Conservation (phyloP, 1,139 yeast species). For the Entelexis paramagnoliae region DNA sequence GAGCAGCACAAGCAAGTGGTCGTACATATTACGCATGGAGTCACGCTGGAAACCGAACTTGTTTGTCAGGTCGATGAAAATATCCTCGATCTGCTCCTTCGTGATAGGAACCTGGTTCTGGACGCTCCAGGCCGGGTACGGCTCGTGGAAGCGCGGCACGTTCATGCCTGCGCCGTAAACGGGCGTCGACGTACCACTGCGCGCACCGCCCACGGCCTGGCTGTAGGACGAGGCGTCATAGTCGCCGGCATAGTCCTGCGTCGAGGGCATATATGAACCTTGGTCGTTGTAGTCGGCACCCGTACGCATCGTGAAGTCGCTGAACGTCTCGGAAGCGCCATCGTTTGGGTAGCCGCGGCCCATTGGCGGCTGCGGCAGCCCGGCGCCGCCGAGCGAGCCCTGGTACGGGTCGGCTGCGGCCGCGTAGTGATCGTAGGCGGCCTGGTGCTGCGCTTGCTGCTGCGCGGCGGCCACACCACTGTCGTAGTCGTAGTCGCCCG, state of each 20-base stretch:
- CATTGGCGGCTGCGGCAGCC: slow-evolving; percentile 13
- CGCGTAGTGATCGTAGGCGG: slow-evolving; percentile 26
- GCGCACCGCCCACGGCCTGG: slow-evolving; percentile 52
- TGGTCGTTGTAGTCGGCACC: slow-evolving; percentile 35
- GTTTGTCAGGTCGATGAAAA: slow-evolving; percentile 78
- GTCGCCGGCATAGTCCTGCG: slow-evolving; percentile 29
- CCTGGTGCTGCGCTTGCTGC: slow-evolving; percentile 11
- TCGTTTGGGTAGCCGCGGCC: slow-evolving; percentile 22
- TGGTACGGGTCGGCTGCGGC: slow-evolving; percentile 28
- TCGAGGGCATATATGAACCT: slow-evolving; percentile 28
- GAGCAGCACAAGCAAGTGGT: slow-evolving; percentile 83
- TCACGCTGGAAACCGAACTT: slow-evolving; percentile 97
- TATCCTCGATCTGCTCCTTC: slow-evolving; percentile 83
- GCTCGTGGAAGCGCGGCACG: slow-evolving; percentile 41
- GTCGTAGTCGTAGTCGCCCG: slow-evolving; percentile 26
- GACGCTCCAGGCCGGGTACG: slow-evolving; percentile 94
- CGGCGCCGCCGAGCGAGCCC: slow-evolving; percentile 13
- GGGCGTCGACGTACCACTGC: slow-evolving; percentile 81
- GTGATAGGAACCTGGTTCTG: slow-evolving; percentile 79
- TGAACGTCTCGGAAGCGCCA: slow-evolving; percentile 34
- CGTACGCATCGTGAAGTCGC: slow-evolving; percentile 39
- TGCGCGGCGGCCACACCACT: slow-evolving; percentile 20
- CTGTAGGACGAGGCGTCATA: slow-evolving; percentile 24
- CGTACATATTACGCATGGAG: slow-evolving; percentile 94
- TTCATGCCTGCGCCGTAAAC: slow-evolving; percentile 49